Base-by-base conservation (phyloP, 2,329 filamentous ascomycete genomes). In the Hypoxylon sp. region DNA sequence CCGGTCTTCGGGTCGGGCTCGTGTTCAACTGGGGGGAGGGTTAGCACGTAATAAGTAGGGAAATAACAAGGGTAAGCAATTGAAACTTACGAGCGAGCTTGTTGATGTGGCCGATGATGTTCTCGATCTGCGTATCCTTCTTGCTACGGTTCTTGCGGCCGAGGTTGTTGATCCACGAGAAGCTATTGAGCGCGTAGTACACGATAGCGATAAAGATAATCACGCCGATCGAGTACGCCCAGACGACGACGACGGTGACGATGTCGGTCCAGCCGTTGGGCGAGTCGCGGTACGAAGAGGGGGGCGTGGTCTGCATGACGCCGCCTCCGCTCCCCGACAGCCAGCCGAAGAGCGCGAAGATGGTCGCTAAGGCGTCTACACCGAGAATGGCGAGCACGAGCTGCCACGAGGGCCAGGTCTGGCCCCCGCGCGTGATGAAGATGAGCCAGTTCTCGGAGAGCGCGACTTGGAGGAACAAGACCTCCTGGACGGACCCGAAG, bases 401-500 rank as follows among this genome's bases (percentile, higher is more conserved):
- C 79, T 92, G 89, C 87, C 88, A 91, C 1, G 89, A 91, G 62
- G 90, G 90, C 82, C 86, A 89, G 26, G 90, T 92, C 79, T 88
- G 84, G 71, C 86, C 88, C 75, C 90, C 87, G 72, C 90, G 88
- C 41, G 90, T 92, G 73, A 92, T 89, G 77, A 92, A 91, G 75
- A 92, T 92, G 61, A 92, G 83, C 89, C 90, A 92, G 76, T 91
- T 92, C 80, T 92, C 88, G 15, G 89, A 89, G 34, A 92, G 82
- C 5, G 89, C 87, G 71, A 92, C 88, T 75, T 92, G 84, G 46
- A 92, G 84, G 81, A 92, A 92, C 62, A 92, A 79, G 62, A 92
- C 89, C 73, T 90, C 89, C 80, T 93, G 89, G 68, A 91, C 84
- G 72, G 87, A 88, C 76, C 90, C 90, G 73, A 86, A 92, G 81